Base-by-base conservation (phyloP, 2,329 filamentous ascomycete species). In the Aspergillus costaricaensis region DNA sequence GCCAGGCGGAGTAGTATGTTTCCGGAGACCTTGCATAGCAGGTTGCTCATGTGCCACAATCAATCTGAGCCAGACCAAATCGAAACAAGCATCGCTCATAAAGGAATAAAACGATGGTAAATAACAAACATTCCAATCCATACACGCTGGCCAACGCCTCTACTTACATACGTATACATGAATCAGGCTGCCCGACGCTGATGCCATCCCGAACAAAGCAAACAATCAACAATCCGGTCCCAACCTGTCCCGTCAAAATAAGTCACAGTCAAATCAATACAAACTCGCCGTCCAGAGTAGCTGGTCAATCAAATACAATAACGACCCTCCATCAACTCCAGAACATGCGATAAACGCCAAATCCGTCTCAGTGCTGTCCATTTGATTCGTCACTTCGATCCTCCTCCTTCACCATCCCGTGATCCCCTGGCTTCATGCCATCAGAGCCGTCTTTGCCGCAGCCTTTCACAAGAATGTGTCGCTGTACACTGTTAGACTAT, bases 381-480 rank as follows among this genome's bases (percentile, higher is more conserved):
- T 58, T 57, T 15, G 53, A 21, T 25, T 62, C 63, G 14, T 60
- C 58, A 39, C 59, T 63, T 23, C 64, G 60, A 27, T 65, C 65
- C 57, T 67, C 65, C 23, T 67, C 62, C 57, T 67, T 67, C 30
- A 64, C 55, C 52, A 21, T n/a, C 48, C 49, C 30, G 41, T 36
- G 15, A 4, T 21, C 32, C n/a, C 23, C 50, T 41, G 39, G 32
- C 50, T 58, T 64, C 43, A 38, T 44, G n/a, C 55, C 23, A 32
- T 64, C 59, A 10, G 62, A 41, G 32, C 59, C 61, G 23, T 73
- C 72, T 68, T 87, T 88, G 60, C 86, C 86, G 70, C 86, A 89
- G 52, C 86, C 86, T 74, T 89, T 89, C 67, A 89, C 86, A 14
- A 89, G 81, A 63, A 88, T 86, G 73, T 89, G 86, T 74, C 86